Evolutionary conservation across 139 green algal species (phyloP), one percentile per base, ranked within the genome.

Genomic region (Micractinium sp.): DNA sequence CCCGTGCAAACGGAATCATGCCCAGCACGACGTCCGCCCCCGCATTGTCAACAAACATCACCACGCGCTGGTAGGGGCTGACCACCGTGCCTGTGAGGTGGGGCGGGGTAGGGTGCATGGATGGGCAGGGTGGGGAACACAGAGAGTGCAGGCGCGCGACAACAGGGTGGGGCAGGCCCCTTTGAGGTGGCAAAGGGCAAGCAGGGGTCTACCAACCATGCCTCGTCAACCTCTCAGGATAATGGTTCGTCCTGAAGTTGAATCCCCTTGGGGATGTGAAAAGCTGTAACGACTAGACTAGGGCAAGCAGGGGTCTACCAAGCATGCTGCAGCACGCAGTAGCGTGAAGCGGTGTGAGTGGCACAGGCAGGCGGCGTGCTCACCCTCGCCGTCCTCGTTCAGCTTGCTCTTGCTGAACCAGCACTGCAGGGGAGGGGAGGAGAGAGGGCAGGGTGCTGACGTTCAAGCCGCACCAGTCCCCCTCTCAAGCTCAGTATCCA

Each of bases 1-100:
- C 98, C 0, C 98, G 90, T 16, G 96, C 96, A 63, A 99, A 93
- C 3, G 98, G 98, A 73, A 99, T 85, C 94, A 99, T 98, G 86
- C 98, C 98, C 41, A 99, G 94, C 80, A 99, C 96, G 0, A 98
- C 90, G 89, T 99, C 98, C 0, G 98, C 98, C 0, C 98, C 98
- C 47, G 92, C 93, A 92, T 99, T 99, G 93, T 99, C 98, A 25
- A 98, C 96, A 92, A 99, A 99, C 87, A 99, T 97, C 89, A 99
- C 92, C 35, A 96, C 96, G 20, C 96, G 93, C 27, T 92, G 89
- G 85, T 95, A 98, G 13, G 94, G 94, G 15, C 82, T 89, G 25
- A 74, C 27, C 16, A 91, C 76, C 22, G 79, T 53, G 38, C 78
- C 91, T 90, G 83, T 84, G 84, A 5, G 41, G 47, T 14, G n/a